phyloP scores from a whole-genome alignment of 75 land plant species.

The Chamaecyparis obtusa region DNA sequence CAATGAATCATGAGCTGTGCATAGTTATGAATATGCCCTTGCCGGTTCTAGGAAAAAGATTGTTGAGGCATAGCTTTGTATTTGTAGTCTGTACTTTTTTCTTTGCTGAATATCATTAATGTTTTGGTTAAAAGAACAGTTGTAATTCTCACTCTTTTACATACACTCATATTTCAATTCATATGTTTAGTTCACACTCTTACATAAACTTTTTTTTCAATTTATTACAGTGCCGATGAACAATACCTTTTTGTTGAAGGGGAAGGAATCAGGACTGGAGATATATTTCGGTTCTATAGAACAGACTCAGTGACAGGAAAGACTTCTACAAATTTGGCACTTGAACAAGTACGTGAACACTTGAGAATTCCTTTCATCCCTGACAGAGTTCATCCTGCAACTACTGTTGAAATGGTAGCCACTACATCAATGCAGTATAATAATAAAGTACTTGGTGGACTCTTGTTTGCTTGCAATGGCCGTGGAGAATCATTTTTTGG shows the following conservation, averaged over 20 bases:
- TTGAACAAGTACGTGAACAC: slow-evolving; percentile 14
- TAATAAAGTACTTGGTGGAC: slow-evolving; percentile 27
- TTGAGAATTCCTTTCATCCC: neutral
- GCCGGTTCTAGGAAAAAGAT: neutral
- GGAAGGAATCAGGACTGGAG: slow-evolving; percentile 40
- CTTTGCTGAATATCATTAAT: neutral
- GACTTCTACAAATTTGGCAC: slow-evolving; percentile 9
- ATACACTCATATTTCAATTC: neutral
- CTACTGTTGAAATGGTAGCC: slow-evolving; percentile 8
- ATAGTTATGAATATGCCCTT: neutral
- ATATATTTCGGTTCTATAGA: slow-evolving; percentile 37
- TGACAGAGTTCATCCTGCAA: neutral
- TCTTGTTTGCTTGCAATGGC: slow-evolving; percentile 50
- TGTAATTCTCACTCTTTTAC: neutral
- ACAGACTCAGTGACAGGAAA: slow-evolving; percentile 30
- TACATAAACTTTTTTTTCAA: neutral
- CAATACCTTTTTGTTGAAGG: slow-evolving; percentile 43
- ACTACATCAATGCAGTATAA: neutral
- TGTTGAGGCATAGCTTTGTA: neutral
- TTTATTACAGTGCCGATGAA: slow-evolving; percentile 38
- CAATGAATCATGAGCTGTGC: neutral
- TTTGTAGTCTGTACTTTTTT: neutral
- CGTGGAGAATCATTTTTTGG: slow-evolving; percentile 50
- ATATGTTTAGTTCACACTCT: neutral
- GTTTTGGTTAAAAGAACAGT: neutral